Evolutionary conservation across 2,329 filamentous ascomycete genomes (phyloP).

Genomic region (Falciphora oryzae): DNA sequence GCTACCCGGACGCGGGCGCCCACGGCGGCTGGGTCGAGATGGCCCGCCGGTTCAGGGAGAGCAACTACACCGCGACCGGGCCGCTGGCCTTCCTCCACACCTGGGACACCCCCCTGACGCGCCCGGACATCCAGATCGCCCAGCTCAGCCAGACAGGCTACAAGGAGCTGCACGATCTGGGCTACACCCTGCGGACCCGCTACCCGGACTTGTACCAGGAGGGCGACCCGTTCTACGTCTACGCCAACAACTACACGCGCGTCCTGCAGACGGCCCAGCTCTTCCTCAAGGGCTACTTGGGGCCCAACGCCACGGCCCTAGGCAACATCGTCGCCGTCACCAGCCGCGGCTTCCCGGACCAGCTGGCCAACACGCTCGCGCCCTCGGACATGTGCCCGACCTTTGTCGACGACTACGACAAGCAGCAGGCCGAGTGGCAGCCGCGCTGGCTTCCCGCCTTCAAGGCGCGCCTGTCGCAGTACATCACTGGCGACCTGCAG

Average conservation of each 20-base stretch:
- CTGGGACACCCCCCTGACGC: conserved; percentile 53
- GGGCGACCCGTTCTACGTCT: conserved; percentile 49
- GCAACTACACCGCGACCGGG: conserved; percentile 47
- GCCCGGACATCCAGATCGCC: conserved; percentile 49
- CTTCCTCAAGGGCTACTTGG: conserved; percentile 57
- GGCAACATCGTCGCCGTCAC: conserved; percentile 56
- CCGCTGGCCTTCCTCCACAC: conserved; percentile 49
- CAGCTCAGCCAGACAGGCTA: conserved; percentile 56
- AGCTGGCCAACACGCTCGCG: conserved; percentile 56
- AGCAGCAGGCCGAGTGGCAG: conserved; percentile 42
- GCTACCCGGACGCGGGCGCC: conserved; percentile 56
- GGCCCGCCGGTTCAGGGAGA: conserved; percentile 44
- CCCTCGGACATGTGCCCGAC: conserved; percentile 58
- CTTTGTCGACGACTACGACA: conserved; percentile 49
- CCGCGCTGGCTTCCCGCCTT: conserved; percentile 38
- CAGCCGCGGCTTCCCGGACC: conserved; percentile 40
- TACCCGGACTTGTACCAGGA: conserved; percentile 45
- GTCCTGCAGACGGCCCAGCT: conserved; percentile 57
- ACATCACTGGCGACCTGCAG: conserved; percentile 48
- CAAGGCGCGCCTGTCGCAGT: conserved; percentile 44
- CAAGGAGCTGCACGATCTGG: conserved; percentile 54
- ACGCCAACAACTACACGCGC: conserved; percentile 60
- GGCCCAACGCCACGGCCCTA: conserved; percentile 44
- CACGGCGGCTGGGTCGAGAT: conserved; percentile 51
- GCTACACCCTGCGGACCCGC: conserved; percentile 43